A percentile compares a stretch with the other conserved stretches of the same genome.
Conservation (phyloP, 805 yeast species). For the Wickerhamiella sorbophila region DNA sequence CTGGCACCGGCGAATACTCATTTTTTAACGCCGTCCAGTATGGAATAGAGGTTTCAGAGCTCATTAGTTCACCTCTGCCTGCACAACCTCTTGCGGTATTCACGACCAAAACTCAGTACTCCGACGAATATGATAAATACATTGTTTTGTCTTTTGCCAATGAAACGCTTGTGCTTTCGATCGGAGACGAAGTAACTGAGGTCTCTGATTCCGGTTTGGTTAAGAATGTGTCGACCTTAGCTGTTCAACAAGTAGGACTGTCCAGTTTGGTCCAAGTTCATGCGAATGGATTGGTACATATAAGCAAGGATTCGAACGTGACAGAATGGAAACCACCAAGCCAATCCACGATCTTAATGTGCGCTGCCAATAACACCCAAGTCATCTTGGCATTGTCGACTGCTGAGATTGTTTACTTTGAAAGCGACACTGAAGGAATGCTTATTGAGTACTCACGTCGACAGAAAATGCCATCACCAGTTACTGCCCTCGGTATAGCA, state of each 20-base stretch:
- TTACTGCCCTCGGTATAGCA: conserved; percentile 28
- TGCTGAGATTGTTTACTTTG: conserved; percentile 69
- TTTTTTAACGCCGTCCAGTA: conserved; percentile 35
- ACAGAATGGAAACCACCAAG: conserved; percentile 75
- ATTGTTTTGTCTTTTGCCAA: conserved; percentile 51
- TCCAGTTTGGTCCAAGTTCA: conserved; percentile 59
- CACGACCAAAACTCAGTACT: conserved; percentile 38
- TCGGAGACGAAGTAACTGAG: conserved; percentile 66
- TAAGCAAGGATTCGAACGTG: conserved; percentile 25
- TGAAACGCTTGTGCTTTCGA: conserved; percentile 56
- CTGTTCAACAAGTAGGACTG: conserved; percentile 52
- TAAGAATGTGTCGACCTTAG: conserved; percentile 44
- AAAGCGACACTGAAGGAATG: conserved; percentile 48
- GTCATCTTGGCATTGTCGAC: conserved; percentile 57
- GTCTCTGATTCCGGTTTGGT: conserved; percentile 52
- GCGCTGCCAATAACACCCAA: conserved; percentile 53
- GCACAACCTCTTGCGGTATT: conserved; percentile 45
- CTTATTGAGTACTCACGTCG: conserved; percentile 58
- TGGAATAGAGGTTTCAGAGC: conserved; percentile 45
- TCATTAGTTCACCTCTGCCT: conserved; percentile 63
- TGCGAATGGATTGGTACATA: conserved; percentile 51
- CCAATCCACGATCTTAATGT: conserved; percentile 47
- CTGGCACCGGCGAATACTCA: conserved; percentile 26
- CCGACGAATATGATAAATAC: conserved; percentile 42
- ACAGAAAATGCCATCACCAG: conserved; percentile 30